A percentile compares a stretch with the other conserved stretches of the same genome.
These are phyloP conservation scores for Dictyostelium purpureum DNA, from an alignment of 78 protist genomes.

Conservation along the genomic window DNA sequence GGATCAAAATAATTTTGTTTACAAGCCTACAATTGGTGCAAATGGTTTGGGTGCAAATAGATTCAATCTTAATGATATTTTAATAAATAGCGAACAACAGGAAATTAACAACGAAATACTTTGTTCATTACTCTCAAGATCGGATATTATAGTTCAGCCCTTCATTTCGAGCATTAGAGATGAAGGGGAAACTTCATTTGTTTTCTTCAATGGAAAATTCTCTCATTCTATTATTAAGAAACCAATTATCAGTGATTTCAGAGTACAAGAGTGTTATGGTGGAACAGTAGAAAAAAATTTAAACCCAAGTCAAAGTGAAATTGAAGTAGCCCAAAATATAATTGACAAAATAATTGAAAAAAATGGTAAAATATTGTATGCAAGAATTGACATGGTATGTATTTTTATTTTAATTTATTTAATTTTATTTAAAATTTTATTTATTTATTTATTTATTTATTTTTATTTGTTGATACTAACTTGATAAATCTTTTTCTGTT, in stretches of 20 bases:
- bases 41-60: constrained; percentile 46
- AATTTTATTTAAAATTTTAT: no score
- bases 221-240: constrained; percentile 51
- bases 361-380: constrained; percentile 25
- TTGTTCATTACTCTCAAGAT: background rate
- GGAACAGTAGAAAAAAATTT: constrained; percentile 23
- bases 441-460: background rate
- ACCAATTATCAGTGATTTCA: constrained; percentile 37
- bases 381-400: constrained; percentile 67
- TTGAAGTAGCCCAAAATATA: constrained; percentile 10
- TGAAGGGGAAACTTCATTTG: constrained; percentile 54
- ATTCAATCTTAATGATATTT: background rate
- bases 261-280: constrained; percentile 68
- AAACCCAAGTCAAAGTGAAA: background rate
- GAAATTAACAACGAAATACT: background rate
- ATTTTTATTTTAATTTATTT: background rate
- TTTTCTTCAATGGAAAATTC: constrained; percentile 50
- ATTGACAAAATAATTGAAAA: constrained; percentile 28
- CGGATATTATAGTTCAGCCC: constrained; percentile 53
- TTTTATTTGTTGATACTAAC: background rate
- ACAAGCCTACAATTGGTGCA: constrained; percentile 60
- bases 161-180: background rate
- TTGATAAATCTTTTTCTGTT: no score
- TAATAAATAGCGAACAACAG: background rate
- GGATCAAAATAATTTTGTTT: constrained; percentile 16